These are phyloP conservation scores for Phoma sp. DNA, from an alignment of 2,329 filamentous ascomycete species.

Conservation along the genomic window DNA sequence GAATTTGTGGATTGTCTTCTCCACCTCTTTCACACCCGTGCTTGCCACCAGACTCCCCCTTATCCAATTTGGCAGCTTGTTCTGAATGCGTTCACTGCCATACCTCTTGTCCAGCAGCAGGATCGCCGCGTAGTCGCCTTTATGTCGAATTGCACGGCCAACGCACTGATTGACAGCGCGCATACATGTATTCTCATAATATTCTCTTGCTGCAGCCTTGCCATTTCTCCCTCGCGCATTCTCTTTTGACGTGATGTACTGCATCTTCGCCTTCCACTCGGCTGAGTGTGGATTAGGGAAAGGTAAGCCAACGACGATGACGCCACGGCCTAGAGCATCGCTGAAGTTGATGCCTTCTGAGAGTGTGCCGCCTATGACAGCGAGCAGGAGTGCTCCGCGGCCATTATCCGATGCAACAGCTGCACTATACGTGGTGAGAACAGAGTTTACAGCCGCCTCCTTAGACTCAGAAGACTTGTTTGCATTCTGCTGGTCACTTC, in stretches of 20 bases:
- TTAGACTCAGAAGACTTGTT: slow-evolving; percentile 62
- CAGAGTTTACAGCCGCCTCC: slow-evolving; percentile 66
- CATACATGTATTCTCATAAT: slow-evolving; percentile 96
- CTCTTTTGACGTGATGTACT: slow-evolving; percentile 77
- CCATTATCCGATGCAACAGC: slow-evolving; percentile 62
- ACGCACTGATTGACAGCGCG: slow-evolving; percentile 96
- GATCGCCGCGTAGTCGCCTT: slow-evolving; percentile 88
- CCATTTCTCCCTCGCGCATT: slow-evolving; percentile 48
- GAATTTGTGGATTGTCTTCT: slow-evolving; percentile 44
- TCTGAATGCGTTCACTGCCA: slow-evolving; percentile 72
- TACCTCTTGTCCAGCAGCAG: slow-evolving; percentile 85
- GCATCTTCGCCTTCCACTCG: slow-evolving; percentile 91
- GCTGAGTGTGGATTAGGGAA: slow-evolving; percentile 90
- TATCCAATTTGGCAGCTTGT: slow-evolving; percentile 91
- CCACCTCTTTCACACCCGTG: slow-evolving; percentile 56
- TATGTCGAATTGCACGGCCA: slow-evolving; percentile 88
- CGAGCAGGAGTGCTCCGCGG: slow-evolving; percentile 80
- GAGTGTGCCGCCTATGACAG: slow-evolving; percentile 92
- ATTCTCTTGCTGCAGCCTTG: slow-evolving; percentile 69
- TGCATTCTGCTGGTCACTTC: slow-evolving; percentile 53
- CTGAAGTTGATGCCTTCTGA: slow-evolving; percentile 99
- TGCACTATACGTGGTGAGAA: slow-evolving; percentile 75
- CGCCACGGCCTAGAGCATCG: slow-evolving; percentile 84
- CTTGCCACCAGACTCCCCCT: slow-evolving; percentile 65
- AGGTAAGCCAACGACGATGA: slow-evolving; percentile 89